Conservation (phyloP, 2,329 filamentous ascomycete genomes). For the Nemania sp. region DNA sequence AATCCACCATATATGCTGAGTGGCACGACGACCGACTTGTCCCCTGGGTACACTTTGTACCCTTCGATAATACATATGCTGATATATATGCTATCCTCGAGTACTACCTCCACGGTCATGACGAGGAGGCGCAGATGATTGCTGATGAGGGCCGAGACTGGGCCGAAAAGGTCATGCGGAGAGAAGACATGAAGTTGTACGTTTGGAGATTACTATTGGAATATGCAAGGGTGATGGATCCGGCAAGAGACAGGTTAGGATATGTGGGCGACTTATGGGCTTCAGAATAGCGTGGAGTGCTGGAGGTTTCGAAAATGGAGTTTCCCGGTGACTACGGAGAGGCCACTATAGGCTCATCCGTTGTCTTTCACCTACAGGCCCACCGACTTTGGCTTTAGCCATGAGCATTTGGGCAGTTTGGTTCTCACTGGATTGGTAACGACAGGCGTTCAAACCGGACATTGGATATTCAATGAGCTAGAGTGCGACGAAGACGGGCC, state of each 20-base stretch:
- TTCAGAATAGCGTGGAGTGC: neutral
- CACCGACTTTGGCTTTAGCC: neutral
- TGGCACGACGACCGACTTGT: constrained; percentile 73
- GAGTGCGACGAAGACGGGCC: neutral
- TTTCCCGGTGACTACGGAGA: neutral
- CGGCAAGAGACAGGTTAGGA: constrained; percentile 47
- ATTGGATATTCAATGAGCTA: constrained; percentile 5
- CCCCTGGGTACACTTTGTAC: constrained; percentile 74
- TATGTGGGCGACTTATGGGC: constrained; percentile 48
- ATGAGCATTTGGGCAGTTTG: neutral
- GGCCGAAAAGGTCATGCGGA: constrained; percentile 63
- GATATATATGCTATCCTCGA: constrained; percentile 68
- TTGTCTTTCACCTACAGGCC: neutral
- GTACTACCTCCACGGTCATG: constrained; percentile 62
- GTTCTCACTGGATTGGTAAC: neutral
- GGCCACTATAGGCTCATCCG: neutral
- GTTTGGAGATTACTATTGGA: constrained; percentile 63
- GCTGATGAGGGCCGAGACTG: constrained; percentile 62
- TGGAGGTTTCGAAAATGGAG: neutral
- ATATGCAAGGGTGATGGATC: constrained; percentile 51
- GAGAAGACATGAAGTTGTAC: constrained; percentile 70
- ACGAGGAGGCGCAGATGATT: constrained; percentile 58
- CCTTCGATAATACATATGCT: constrained; percentile 68
- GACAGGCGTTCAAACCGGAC: neutral
- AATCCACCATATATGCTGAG: constrained; percentile 72